A percentile compares a stretch with the other conserved stretches of the same genome.
Evolutionary conservation across 192 early-diverging fungal genomes (phyloP).

Genomic region (Backusella tuberculispora): DNA sequence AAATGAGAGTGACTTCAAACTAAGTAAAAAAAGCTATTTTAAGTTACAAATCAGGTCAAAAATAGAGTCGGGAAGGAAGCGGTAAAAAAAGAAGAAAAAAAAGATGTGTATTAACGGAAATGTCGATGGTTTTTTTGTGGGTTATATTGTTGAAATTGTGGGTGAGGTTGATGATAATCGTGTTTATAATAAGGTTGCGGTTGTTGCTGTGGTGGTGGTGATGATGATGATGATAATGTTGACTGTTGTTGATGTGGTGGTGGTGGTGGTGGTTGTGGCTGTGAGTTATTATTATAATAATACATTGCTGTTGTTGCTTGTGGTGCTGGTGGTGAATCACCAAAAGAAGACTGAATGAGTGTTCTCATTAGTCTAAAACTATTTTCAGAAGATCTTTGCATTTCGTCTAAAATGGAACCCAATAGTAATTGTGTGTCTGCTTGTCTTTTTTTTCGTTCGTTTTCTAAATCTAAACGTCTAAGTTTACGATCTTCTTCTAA

Average conservation of each 20-base stretch:
- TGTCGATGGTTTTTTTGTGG: background rate
- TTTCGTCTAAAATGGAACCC: conserved; percentile 1
- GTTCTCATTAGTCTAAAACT: conserved; percentile 3
- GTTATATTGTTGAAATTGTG: background rate
- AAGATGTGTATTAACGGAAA: background rate
- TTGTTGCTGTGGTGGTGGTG: background rate
- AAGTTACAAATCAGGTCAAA: background rate
- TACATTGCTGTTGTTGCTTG: no score
- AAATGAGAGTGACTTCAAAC: background rate
- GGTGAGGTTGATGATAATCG: background rate
- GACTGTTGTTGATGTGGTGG: background rate
- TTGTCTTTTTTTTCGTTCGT: background rate
- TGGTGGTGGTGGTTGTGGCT: background rate
- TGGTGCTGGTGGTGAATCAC: background rate
- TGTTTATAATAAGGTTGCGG: background rate
- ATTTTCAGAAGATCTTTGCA: conserved; percentile 10
- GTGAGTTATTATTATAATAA: background rate
- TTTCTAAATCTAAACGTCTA: background rate
- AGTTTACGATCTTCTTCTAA: conserved; percentile 15
- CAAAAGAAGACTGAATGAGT: background rate
- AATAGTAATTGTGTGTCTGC: background rate
- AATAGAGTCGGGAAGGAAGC: background rate
- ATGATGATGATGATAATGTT: background rate
- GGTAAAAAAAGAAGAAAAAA: no score
- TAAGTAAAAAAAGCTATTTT: background rate